phyloP scores from a whole-genome alignment of 805 yeast genomes.

The Metschnikowia aberdeeniae region DNA sequence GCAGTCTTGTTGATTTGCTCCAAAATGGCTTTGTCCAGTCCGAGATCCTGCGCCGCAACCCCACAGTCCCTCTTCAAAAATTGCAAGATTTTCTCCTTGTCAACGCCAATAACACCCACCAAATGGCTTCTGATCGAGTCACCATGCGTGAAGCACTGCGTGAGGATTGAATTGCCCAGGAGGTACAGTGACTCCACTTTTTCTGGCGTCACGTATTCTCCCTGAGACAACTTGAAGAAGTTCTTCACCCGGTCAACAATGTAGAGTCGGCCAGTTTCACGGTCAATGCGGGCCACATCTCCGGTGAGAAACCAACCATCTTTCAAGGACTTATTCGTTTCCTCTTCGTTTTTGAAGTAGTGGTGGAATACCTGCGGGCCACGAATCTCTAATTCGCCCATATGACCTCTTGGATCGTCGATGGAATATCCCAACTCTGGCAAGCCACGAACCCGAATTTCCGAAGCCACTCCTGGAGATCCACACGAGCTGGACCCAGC shows the following conservation, averaged over 20 bases:
- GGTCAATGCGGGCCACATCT: conserved; percentile 33
- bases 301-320: conserved; percentile 55
- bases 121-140: conserved; percentile 14
- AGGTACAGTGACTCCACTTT: conserved; percentile 64
- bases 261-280: conserved; percentile 46
- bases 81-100: conserved; percentile 13
- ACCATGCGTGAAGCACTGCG: conserved; percentile 18
- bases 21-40: conserved; percentile 18
- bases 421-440: conserved; percentile 54
- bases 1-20: conserved; percentile 14
- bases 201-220: conserved; percentile 69
- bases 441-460: conserved; percentile 53
- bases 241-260: conserved; percentile 71
- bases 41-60: conserved; percentile 5
- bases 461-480: conserved; percentile 49
- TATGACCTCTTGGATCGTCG: conserved; percentile 23
- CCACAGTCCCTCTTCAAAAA: conserved; percentile 17
- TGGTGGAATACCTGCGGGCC: conserved; percentile 60
- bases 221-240: conserved; percentile 59
- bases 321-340: conserved; percentile 50
- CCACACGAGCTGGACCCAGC: conserved; percentile 56
- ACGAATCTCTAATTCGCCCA: conserved; percentile 60
- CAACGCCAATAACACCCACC: conserved; percentile 22
- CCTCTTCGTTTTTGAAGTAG: conserved; percentile 55
- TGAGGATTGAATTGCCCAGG: conserved; percentile 13